Evolutionary conservation across 108 stramenopile genomes (phyloP), one percentile per base, ranked within the genome.

Genomic region (Asterionellopsis glacialis): DNA sequence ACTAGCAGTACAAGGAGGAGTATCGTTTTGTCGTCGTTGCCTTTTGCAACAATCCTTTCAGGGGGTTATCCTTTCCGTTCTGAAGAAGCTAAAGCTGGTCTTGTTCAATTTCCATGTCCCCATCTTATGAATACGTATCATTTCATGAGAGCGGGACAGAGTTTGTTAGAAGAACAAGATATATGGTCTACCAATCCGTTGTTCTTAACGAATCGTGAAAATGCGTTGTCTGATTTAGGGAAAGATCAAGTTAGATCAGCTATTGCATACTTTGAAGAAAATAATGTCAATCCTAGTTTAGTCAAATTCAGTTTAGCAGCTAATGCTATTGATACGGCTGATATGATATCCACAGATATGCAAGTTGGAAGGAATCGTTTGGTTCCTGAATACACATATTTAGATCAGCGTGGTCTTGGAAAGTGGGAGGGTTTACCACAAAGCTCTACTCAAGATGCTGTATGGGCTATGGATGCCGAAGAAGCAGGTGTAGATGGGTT

Each of bases 381-480:
- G 10, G 74, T 92, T 1, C 87, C 87, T 0, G 91, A 92, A 55
- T 92, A 83, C 64, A 88, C 82, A 28, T 92, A 81, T 58, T 57
- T 88, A 68, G 90, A 92, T 73, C 87, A 77, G 33, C 64, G 91
- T 43, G 91, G 73, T 0, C 77, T 86, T 28, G 91, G 91, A 11
- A 45, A 57, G 18, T 92, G 87, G 87, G 87, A 92, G 51, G 77
- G 63, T 59, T 63, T 67, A 12, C 49, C 67, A 11, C 38, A 65
- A 19, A 63, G 66, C 19, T 21, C 41, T 26, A 83, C 83, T 0
- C 48, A 65, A 55, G 73, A 70, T 13, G 89, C 89, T 7, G 73
- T 91, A 3, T 83, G 81, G 79, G 88, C 88, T 0, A 54, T 90
- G 71, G 88, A 90, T 63, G 74, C 45, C 0, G 47, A 64, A 19